These are phyloP conservation scores for Atractiella rhizophila DNA, from an alignment of 768 basidiomycete species.

Conservation along the genomic window DNA sequence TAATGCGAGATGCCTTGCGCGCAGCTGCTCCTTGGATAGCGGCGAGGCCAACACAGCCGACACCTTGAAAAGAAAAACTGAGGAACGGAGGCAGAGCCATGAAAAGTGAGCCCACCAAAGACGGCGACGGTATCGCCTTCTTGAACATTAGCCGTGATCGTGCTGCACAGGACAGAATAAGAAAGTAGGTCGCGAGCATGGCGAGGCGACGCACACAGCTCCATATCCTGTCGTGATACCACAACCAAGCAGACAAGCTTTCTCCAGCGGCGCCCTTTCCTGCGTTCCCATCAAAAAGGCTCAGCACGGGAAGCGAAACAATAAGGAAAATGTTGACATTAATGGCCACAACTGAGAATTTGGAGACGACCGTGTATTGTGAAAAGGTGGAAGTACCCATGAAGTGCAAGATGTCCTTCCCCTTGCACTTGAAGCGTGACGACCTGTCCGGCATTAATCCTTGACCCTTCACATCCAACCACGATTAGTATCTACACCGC, in stretches of 20 bases:
- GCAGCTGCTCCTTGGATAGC: constrained; percentile 53
- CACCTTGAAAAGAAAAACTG: neutral
- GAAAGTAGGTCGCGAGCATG: no score
- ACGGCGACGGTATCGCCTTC: constrained; percentile 73
- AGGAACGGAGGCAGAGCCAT: neutral
- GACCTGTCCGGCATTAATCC: constrained; percentile 84
- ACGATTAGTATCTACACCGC: no score
- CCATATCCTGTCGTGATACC: constrained; percentile 12
- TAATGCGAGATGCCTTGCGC: constrained; percentile 63
- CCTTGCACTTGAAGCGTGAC: constrained; percentile 67
- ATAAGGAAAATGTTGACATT: constrained; percentile 22
- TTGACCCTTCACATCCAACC: no score
- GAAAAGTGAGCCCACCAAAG: constrained; percentile 36
- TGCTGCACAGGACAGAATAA: no score
- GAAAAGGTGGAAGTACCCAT: constrained; percentile 99
- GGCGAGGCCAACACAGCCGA: constrained; percentile 73
- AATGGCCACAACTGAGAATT: constrained; percentile 84
- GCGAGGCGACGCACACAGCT: neutral
- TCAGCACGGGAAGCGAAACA: neutral
- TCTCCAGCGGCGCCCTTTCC: constrained; percentile 59
- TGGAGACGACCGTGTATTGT: constrained; percentile 91
- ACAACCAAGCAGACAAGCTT: constrained; percentile 76
- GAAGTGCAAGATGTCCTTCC: constrained; percentile 69
- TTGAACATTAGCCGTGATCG: constrained; percentile 19
- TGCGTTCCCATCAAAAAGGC: neutral